Evolutionary conservation across 345 rosid species (phyloP), one percentile per base, ranked within the genome.

Genomic region (Lagerstroemia speciosa): DNA sequence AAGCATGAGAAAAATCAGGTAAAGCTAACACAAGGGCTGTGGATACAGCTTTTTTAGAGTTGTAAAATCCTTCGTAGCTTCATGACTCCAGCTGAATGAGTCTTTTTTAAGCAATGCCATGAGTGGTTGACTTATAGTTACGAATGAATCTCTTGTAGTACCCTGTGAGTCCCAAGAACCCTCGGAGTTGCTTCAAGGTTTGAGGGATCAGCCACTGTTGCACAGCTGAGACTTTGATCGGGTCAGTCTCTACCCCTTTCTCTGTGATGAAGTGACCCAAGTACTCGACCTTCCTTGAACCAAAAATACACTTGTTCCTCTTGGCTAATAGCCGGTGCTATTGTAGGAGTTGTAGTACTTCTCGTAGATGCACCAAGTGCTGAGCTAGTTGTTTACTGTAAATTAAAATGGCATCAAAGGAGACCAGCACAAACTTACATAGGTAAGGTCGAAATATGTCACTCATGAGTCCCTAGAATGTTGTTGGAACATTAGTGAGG

Each of bases 171-270:
- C 55, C 55, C 32, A 66, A 31, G 31, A 66, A 66, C 20, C 69
- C 55, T 15, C 55, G 19, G 20, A 66, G 36, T 36, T 29, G 32
- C 32, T 66, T 66, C 32, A 27, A 2, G 7, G 14, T 22, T 17
- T 46, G 32, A 27, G 69, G 69, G 8, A 41, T 20, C 9, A 36
- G 69, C 69, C 69, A 66, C 55, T 66, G 33, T 19, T 20, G 34
- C 8, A 66, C 36, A 24, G 57, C 69, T 26, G 19, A 26, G 3
- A 66, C 55, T 32, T 66, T 66, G 26, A 9, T 27, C 24, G 57
- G 34, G n/a, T 66, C 69, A 26, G 32, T 66, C 17, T 32, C 19
- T 10, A 66, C 69, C n/a, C 69, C 69, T 9, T 16, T 57, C 8
- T 0, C 22, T 11, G 22, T 24, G 6, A 66, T 41, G 31, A 66